phyloP scores from a whole-genome alignment of 345 rosid species.

The Rhodomyrtus tomentosa region DNA sequence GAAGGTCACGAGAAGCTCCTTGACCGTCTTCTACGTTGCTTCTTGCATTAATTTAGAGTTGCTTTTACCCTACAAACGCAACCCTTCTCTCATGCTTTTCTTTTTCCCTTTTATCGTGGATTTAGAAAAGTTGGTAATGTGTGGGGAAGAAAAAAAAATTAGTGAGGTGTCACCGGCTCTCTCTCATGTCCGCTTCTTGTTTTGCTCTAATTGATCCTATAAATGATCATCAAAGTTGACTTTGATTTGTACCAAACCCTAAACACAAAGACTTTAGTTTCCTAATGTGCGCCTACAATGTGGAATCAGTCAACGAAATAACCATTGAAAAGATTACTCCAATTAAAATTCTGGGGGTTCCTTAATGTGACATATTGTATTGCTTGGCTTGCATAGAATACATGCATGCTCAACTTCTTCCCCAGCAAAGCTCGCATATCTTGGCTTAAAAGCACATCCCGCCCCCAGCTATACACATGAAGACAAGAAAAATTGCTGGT shows the following conservation, averaged over 20 bases:
- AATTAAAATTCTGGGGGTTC: not conserved
- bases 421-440: not conserved
- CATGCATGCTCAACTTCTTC: not conserved
- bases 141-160: not conserved
- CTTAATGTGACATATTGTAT: not conserved
- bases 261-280: not conserved
- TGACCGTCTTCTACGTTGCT: not conserved
- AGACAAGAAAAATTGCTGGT: not conserved
- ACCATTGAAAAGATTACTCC: not conserved
- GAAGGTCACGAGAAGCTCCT: not conserved
- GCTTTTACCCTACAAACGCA: not conserved
- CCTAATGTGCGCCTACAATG: not conserved
- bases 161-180: not conserved
- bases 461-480: not conserved
- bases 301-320: not conserved
- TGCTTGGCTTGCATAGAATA: not conserved
- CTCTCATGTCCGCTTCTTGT: not conserved
- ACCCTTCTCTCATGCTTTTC: not conserved
- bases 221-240: not conserved
- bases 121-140: not conserved
- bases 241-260: not conserved
- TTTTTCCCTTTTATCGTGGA: not conserved
- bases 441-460: not conserved
- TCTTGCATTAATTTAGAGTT: not conserved
- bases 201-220: not conserved